phyloP scores from a whole-genome alignment of 2,329 filamentous ascomycete genomes.

The Fusarium citri region DNA sequence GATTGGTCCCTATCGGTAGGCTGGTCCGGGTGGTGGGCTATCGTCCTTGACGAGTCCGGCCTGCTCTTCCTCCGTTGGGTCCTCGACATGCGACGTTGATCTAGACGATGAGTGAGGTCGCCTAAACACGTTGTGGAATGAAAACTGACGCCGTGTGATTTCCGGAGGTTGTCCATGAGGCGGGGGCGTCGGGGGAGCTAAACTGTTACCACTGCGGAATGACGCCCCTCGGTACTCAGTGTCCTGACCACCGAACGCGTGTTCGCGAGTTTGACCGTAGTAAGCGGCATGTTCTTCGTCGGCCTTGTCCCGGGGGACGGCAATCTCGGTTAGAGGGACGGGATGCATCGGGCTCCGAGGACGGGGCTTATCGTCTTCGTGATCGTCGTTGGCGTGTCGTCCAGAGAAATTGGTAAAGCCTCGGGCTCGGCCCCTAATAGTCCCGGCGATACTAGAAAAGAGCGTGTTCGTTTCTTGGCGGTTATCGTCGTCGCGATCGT shows the following conservation, averaged over 20 bases:
- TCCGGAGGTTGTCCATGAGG: conserved; percentile 69
- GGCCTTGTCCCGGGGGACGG: conserved; percentile 60
- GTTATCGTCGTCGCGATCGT: conserved; percentile 58
- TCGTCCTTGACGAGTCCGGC: conserved; percentile 82
- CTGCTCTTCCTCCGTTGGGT: conserved; percentile 82
- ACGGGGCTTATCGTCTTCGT: conserved; percentile 57
- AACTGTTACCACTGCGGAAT: conserved; percentile 55
- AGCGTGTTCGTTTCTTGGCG: conserved; percentile 61
- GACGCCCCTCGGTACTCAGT: conserved; percentile 63
- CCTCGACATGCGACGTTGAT: conserved; percentile 36
- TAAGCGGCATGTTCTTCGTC: conserved; percentile 57
- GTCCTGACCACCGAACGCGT: conserved; percentile 59
- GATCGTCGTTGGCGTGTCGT: conserved; percentile 51
- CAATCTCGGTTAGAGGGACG: conserved; percentile 71
- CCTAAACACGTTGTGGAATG: conserved; percentile 86
- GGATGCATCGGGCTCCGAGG: conserved; percentile 69
- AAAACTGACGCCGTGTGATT: conserved; percentile 83
- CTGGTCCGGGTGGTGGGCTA: conserved; percentile 13
- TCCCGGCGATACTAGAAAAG: conserved; percentile 68
- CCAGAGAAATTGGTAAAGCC: conserved; percentile 51
- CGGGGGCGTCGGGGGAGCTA: conserved; percentile 72
- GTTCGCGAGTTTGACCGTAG: conserved; percentile 54
- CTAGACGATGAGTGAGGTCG: conserved; percentile 52
- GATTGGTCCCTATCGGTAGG: conserved; percentile 36
- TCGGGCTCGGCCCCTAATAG: conserved; percentile 55